Evolutionary conservation across 345 rosid species (phyloP).

Genomic region (Syzygium grande): DNA sequence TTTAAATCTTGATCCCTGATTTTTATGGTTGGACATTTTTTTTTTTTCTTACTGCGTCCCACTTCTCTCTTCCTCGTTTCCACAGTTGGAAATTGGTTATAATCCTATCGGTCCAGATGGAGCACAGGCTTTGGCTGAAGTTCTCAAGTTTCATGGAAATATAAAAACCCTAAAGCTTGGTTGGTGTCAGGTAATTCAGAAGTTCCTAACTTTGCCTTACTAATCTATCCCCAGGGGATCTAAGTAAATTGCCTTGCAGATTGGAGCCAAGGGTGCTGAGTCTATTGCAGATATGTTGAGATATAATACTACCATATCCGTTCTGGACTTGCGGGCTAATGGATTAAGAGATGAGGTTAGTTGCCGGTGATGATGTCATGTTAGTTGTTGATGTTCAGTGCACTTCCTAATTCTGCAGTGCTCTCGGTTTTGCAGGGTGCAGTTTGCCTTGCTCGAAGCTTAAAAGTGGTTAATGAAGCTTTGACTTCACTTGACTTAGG

Average conservation of each 20-base stretch:
- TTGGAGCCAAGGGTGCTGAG: slow-evolving; percentile 85
- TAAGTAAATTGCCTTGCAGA: slow-evolving; percentile 32
- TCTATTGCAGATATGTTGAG: slow-evolving; percentile 77
- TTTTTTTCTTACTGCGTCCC: not conserved
- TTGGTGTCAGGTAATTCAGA: slow-evolving; percentile 80
- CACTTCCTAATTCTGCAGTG: not conserved
- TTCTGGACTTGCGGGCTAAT: slow-evolving; percentile 91
- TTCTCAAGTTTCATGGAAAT: slow-evolving; percentile 91
- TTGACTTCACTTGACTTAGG: slow-evolving; percentile 77
- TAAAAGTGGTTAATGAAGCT: slow-evolving; percentile 96
- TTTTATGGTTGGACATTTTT: not conserved
- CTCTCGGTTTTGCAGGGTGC: slow-evolving; percentile 58
- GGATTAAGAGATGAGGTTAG: slow-evolving; percentile 86
- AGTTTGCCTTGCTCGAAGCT: slow-evolving; percentile 71
- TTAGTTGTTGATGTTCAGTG: not conserved
- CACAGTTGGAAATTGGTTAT: slow-evolving; percentile 85
- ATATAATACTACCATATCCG: slow-evolving; percentile 71
- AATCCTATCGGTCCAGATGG: slow-evolving; percentile 92
- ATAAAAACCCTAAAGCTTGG: slow-evolving; percentile 83
- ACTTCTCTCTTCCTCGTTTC: not conserved
- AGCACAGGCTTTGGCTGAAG: slow-evolving; percentile 72
- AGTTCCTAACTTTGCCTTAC: not conserved
- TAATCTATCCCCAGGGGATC: not conserved
- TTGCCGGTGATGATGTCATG: slow-evolving; percentile 3
- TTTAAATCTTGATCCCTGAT: slow-evolving; percentile 3